Percentiles rank a stretch among this genome's conserved stretches.
Evolutionary conservation across 805 yeast species (phyloP).

Genomic region (Kluyveromyces starmeri): DNA sequence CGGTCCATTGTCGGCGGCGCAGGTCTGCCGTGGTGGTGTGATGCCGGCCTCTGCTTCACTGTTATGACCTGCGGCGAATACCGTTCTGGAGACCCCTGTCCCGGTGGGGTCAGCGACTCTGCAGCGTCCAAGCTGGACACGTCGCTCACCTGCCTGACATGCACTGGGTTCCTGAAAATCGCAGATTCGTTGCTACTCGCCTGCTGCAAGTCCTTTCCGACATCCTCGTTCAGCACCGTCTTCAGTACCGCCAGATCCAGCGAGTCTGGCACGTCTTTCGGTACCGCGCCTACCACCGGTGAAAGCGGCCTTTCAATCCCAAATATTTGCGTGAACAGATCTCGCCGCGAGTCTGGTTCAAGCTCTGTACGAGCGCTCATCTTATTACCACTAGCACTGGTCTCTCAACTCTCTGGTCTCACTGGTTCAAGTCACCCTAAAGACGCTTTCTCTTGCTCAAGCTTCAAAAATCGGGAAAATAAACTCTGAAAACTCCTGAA

Average conservation of each 20-base stretch:
- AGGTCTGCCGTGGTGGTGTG: slow-evolving; percentile 3
- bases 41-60: slow-evolving; percentile 2
- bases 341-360: slow-evolving; percentile 7
- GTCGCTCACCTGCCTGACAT: slow-evolving; percentile 4
- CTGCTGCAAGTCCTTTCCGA: slow-evolving; percentile 1
- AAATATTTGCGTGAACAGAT: slow-evolving; percentile 21
- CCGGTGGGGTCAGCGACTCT: background rate
- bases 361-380: too few relatives aligned
- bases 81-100: slow-evolving; percentile 1
- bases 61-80: slow-evolving; percentile 6
- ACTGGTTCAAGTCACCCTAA: too few relatives aligned
- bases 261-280: slow-evolving; percentile 12
- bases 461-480: too few relatives aligned
- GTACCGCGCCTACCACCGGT: slow-evolving; percentile 1
- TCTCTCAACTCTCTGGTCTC: too few relatives aligned
- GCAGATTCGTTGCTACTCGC: background rate
- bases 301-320: slow-evolving; percentile 18
- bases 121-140: slow-evolving; percentile 1
- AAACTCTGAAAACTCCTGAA: too few relatives aligned
- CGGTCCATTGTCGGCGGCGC: slow-evolving; percentile 5
- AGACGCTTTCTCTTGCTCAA: too few relatives aligned
- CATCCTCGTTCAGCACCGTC: slow-evolving; percentile 3
- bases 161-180: slow-evolving; percentile 2
- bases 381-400: too few relatives aligned
- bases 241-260: slow-evolving; percentile 4